A percentile compares a stretch with the other conserved stretches of the same genome.
These are phyloP conservation scores for Trichoderma koningiopsis DNA, from an alignment of 2,329 filamentous ascomycete species.

Conservation along the genomic window DNA sequence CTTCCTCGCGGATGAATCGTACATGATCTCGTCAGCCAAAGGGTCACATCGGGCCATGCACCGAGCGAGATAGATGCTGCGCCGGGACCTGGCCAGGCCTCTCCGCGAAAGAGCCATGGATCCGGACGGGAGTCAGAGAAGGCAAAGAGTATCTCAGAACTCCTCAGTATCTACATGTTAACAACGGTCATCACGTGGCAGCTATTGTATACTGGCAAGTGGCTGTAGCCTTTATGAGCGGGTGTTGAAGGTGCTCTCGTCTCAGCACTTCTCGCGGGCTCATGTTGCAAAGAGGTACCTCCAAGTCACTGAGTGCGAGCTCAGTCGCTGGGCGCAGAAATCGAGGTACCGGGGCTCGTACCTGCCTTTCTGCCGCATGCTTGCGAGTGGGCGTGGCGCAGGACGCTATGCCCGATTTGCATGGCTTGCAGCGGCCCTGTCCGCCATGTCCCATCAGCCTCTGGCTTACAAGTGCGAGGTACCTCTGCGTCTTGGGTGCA, in stretches of 20 bases:
- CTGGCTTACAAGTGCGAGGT: background rate
- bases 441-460: slow-evolving; percentile 27
- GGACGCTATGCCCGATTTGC: slow-evolving; percentile 34
- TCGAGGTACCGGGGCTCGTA: slow-evolving; percentile 7
- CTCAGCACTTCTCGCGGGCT: background rate
- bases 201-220: background rate
- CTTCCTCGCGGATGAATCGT: background rate
- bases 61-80: slow-evolving; percentile 19
- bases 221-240: background rate
- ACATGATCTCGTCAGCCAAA: background rate
- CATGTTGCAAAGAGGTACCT: background rate
- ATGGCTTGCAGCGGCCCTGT: slow-evolving; percentile 36
- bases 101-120: slow-evolving; percentile 7
- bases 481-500: background rate
- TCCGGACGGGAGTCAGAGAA: background rate
- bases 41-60: slow-evolving; percentile 21
- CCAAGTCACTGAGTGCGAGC: too few relatives aligned
- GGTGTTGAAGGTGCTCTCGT: background rate
- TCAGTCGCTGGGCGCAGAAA: background rate
- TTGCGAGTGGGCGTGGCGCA: slow-evolving; percentile 9
- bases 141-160: background rate
- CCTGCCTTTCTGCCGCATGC: slow-evolving; percentile 24
- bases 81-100: slow-evolving; percentile 12
- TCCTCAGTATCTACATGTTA: background rate
- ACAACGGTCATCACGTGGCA: background rate